These are phyloP conservation scores for Leishmania amazonensis DNA, from an alignment of 208 protist genomes.

Conservation along the genomic window DNA sequence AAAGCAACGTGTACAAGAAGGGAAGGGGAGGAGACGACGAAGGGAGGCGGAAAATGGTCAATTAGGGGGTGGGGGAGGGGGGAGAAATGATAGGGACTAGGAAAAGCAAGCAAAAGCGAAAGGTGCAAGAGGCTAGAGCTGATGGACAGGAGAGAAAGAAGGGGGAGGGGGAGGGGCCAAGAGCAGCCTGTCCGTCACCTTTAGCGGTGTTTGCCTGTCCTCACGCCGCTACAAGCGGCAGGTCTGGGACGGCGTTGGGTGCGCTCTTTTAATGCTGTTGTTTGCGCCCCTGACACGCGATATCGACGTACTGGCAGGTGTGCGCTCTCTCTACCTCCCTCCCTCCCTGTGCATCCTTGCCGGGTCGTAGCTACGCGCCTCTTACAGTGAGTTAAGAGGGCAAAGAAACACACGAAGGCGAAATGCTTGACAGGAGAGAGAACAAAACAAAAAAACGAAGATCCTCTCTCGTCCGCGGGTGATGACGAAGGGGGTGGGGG, in stretches of 20 bases:
- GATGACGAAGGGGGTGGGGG: not conserved
- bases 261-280: no score
- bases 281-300: not conserved
- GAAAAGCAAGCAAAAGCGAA: not conserved
- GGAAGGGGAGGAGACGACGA: not conserved
- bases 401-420: not conserved
- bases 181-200: not conserved
- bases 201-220: not conserved
- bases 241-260: not conserved
- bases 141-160: not conserved
- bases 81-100: not conserved
- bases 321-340: not conserved
- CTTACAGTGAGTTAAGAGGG: conserved; percentile 8
- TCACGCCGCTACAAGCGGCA: not conserved
- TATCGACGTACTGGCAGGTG: not conserved
- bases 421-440: not conserved
- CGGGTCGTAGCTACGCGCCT: not conserved
- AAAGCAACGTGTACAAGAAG: not conserved
- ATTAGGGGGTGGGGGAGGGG: not conserved
- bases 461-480: not conserved
- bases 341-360: not conserved
- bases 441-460: not conserved
- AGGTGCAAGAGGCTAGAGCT: not conserved
- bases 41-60: not conserved
- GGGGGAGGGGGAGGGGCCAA: not conserved